Percentiles rank a stretch among this genome's conserved stretches.
Conservation (phyloP, 768 basidiomycete species). For the Trametes villosa region DNA sequence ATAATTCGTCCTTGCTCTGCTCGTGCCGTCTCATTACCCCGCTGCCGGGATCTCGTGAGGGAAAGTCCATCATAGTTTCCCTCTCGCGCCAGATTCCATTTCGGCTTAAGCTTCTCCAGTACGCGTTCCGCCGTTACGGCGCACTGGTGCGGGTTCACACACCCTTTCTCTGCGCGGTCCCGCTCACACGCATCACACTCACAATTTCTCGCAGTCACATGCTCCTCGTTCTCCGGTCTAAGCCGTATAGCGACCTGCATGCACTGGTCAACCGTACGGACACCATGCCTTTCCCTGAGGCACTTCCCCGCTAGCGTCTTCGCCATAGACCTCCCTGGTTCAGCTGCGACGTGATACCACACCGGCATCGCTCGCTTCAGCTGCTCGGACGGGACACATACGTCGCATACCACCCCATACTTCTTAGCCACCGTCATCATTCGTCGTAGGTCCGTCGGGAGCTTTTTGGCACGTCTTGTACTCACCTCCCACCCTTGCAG, state of each 20-base stretch:
- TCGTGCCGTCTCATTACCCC: background rate
- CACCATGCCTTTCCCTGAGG: background rate
- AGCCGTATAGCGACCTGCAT: background rate
- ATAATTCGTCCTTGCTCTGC: background rate
- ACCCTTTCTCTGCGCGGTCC: background rate
- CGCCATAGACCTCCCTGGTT: background rate
- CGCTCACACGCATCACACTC: background rate
- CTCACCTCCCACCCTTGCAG: slow-evolving; percentile 1
- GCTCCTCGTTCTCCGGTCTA: background rate
- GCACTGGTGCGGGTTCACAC: background rate
- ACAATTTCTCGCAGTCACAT: background rate
- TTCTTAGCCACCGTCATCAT: background rate
- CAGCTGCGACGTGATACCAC: background rate
- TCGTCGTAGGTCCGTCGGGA: background rate
- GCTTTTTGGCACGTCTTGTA: background rate
- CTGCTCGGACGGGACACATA: background rate
- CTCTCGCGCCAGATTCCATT: background rate
- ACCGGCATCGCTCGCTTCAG: background rate
- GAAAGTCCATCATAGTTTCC: background rate
- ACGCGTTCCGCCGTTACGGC: background rate
- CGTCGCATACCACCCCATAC: background rate
- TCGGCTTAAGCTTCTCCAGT: background rate
- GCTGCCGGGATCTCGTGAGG: background rate
- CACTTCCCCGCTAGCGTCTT: background rate
- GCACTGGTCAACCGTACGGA: background rate